These are phyloP conservation scores for Cryphonectria radicalis DNA, from an alignment of 2,329 filamentous ascomycete genomes.

Conservation along the genomic window DNA sequence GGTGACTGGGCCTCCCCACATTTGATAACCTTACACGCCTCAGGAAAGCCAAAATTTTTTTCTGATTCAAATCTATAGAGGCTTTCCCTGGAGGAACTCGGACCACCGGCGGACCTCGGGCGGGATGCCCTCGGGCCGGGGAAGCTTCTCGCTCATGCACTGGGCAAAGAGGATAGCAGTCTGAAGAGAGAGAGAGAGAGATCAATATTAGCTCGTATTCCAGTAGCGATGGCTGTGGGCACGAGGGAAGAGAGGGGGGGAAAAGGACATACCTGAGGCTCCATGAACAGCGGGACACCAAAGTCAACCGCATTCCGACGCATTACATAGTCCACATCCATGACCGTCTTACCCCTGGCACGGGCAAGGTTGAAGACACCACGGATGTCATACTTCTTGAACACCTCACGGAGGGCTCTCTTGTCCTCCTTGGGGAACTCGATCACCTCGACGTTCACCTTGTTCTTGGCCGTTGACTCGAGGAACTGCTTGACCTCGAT, in stretches of 20 bases:
- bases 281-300: constrained; percentile 96
- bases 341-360: constrained; percentile 77
- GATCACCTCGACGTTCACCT: constrained; percentile 81
- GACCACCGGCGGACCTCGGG: constrained; percentile 93
- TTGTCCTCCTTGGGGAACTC: constrained; percentile 98
- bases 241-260: neutral
- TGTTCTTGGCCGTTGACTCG: constrained; percentile 70
- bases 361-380: constrained; percentile 95
- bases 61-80: constrained; percentile 58
- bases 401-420: constrained; percentile 89
- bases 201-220: constrained; percentile 37
- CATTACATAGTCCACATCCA: constrained; percentile 98
- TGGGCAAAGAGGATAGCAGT: constrained; percentile 94
- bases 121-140: constrained; percentile 84
- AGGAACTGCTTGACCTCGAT: constrained; percentile 81
- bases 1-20: neutral
- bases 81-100: constrained; percentile 89
- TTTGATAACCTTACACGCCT: constrained; percentile 9
- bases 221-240: neutral
- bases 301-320: constrained; percentile 98
- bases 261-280: constrained; percentile 78
- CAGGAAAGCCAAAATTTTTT: constrained; percentile 2
- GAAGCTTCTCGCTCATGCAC: constrained; percentile 97
- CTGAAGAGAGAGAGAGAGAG: constrained; percentile 48
- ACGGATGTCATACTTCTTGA: constrained; percentile 94